phyloP scores from a whole-genome alignment of 805 yeast species.

The Hanseniaspora meyeri region DNA sequence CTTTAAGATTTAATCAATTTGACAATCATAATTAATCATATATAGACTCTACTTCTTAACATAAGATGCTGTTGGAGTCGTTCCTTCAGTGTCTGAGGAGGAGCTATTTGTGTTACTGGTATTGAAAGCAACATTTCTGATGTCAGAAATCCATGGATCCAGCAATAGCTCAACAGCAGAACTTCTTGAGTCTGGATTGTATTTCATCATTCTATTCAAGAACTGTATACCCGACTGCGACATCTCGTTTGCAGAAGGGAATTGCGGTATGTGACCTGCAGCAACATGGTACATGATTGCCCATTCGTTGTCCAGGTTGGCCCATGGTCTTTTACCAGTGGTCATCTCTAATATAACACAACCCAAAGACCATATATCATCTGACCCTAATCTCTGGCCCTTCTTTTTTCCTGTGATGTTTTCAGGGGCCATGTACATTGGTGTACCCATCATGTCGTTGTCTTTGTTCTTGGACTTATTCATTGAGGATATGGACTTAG shows the following conservation, averaged over 20 bases:
- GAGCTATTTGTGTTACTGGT: slow-evolving; percentile 25
- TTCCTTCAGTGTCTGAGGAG: slow-evolving; percentile 2
- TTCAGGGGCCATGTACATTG: slow-evolving; percentile 99
- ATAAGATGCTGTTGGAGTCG: background rate
- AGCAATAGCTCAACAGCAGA: slow-evolving; percentile 72
- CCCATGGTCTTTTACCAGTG: slow-evolving; percentile 94
- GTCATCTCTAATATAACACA: slow-evolving; percentile 95
- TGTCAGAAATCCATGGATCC: slow-evolving; percentile 81
- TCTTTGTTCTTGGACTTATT: slow-evolving; percentile 20
- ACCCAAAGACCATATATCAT: slow-evolving; percentile 92
- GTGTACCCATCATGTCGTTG: slow-evolving; percentile 63
- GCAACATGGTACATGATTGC: slow-evolving; percentile 98
- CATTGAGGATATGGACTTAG: slow-evolving; percentile 16
- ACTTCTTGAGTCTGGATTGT: slow-evolving; percentile 68
- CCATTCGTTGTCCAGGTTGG: slow-evolving; percentile 91
- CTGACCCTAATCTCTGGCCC: slow-evolving; percentile 31
- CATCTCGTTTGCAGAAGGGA: slow-evolving; percentile 69
- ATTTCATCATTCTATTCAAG: slow-evolving; percentile 62
- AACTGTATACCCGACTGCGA: slow-evolving; percentile 62
- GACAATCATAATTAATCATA: background rate
- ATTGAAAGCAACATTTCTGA: slow-evolving; percentile 58
- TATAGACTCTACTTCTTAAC: background rate
- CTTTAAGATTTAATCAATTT: background rate
- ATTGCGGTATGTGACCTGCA: slow-evolving; percentile 79
- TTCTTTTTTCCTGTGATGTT: slow-evolving; percentile 64